Evolutionary conservation across 148 eudicot species (phyloP), one percentile per base, ranked within the genome.

Genomic region (Beta vulgaris): DNA sequence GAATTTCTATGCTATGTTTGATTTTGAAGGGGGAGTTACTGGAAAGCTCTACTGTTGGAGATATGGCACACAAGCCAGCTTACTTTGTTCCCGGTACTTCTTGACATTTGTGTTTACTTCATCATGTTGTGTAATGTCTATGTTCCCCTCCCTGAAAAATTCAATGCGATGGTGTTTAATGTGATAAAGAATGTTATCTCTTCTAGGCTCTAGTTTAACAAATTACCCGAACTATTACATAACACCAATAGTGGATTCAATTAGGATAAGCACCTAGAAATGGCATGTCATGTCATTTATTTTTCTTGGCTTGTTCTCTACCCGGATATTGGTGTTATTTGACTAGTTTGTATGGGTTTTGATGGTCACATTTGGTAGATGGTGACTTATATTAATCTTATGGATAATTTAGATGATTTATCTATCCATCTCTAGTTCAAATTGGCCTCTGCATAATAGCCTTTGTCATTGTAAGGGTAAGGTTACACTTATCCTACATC

Each of bases 1-100:
- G 87, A 82, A 79, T 77, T 77, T 67, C 83, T 26, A 69, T 66
- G 32, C 19, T 84, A 72, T 86, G 80, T 82, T 84, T 82, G 63
- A 75, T 90, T 90, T 90, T 92, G 86, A 85, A 95, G 98, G 98
- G 97, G 79, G 97, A 90, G 69, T 82, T 90, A 34, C 86, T 95
- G 32, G 97, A 90, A 88, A 92, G 84, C 81, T 87, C 93, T 69
- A 69, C 71, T 71, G 97, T 92, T 40, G 92, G 93, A 67, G 97
- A 92, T 77, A 89, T 95, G 84, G 98, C 98, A 49, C 98, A 95
- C 84, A 95, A 92, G 78, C 98, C 98, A 76, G 97, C 93, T 66
- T 95, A 92, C 78, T 95, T 95, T 76, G 96, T 95, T 42, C 98
- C 98, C 84, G 98, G 98, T 95, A 91, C 66, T 65, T 62, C 73